Evolutionary conservation across 192 early-diverging fungal genomes (phyloP).

Genomic region (Lobosporangium transversale): DNA sequence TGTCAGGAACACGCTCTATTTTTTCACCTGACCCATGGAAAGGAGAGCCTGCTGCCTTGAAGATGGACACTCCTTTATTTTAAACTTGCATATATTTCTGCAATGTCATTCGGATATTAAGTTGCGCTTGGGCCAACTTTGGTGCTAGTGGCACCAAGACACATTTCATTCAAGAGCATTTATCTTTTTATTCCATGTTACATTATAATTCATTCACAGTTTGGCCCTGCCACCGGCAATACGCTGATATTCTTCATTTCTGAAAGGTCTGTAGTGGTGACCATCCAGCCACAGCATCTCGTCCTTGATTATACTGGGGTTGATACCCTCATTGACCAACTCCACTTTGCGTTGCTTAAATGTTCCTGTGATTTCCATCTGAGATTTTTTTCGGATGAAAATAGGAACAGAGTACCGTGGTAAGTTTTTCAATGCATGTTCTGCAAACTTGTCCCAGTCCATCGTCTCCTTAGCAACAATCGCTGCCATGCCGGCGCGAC

Average conservation of each 20-base stretch:
- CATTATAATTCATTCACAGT: conserved; percentile 11
- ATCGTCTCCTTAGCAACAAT: conserved; percentile 55
- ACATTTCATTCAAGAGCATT: too few relatives aligned
- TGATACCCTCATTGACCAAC: conserved; percentile 57
- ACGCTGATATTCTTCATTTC: conserved; percentile 23
- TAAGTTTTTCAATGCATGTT: conserved; percentile 52
- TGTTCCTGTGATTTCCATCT: conserved; percentile 62
- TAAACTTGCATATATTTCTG: too few relatives aligned
- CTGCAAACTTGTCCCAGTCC: conserved; percentile 47
- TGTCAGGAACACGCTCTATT: too few relatives aligned
- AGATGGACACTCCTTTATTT: neutral
- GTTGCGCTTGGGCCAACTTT: too few relatives aligned
- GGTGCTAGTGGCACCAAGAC: too few relatives aligned
- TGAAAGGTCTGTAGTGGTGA: conserved; percentile 56
- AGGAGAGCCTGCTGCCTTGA: neutral
- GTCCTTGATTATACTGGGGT: conserved; percentile 41
- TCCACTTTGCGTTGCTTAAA: conserved; percentile 65
- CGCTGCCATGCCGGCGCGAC: conserved; percentile 77
- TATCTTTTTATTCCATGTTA: too few relatives aligned
- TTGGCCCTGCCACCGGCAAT: conserved; percentile 38
- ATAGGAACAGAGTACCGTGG: conserved; percentile 74
- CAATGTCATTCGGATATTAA: too few relatives aligned
- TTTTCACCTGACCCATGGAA: neutral
- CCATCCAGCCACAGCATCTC: conserved; percentile 60
- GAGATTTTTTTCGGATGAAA: conserved; percentile 64